These are phyloP conservation scores for Pinus taeda DNA, from an alignment of 75 land plant species.

Conservation along the genomic window DNA sequence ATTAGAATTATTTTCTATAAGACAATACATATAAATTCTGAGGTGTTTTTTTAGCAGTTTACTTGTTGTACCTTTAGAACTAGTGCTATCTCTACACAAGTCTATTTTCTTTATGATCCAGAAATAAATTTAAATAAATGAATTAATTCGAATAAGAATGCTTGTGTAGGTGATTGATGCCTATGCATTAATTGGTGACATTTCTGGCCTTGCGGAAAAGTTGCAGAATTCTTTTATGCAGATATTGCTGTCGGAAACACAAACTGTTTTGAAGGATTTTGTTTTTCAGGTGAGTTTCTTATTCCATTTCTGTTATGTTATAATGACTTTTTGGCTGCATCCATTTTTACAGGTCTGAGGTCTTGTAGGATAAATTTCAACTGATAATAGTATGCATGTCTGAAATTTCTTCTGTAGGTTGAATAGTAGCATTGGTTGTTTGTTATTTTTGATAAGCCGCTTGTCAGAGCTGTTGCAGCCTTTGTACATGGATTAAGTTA, in stretches of 20 bases:
- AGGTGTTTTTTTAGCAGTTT: no score
- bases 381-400: not conserved
- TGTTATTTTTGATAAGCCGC: not conserved
- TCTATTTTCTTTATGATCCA: no score
- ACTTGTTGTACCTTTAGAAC: no score
- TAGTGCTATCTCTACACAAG: no score
- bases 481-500: not conserved
- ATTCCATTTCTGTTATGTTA: not conserved
- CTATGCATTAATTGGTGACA: conserved; percentile 87
- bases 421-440: not conserved
- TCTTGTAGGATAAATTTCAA: not conserved
- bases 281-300: conserved; percentile 55
- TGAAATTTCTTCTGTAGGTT: not conserved
- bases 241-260: conserved; percentile 80
- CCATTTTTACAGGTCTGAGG: not conserved
- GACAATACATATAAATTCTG: no score
- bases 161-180: conserved; percentile 86
- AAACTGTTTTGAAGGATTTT: conserved; percentile 68
- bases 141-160: not conserved
- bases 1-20: no score
- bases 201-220: conserved; percentile 89
- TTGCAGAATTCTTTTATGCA: conserved; percentile 90
- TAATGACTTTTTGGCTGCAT: not conserved
- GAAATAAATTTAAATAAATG: not conserved
- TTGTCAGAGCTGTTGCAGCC: not conserved